phyloP scores from a whole-genome alignment of 73 alveolate genomes.

The Paramecium octaurelia region DNA sequence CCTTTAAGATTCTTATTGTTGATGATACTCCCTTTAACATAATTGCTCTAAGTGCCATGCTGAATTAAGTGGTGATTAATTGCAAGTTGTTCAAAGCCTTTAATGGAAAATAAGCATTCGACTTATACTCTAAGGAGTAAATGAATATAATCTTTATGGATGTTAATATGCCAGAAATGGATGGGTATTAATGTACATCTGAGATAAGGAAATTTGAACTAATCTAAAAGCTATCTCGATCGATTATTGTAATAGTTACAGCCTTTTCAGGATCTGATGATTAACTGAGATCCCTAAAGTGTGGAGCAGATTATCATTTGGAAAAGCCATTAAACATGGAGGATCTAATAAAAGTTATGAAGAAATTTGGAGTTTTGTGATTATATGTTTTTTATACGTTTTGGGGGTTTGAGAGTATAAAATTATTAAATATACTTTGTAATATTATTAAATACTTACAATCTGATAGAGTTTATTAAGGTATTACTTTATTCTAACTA shows the following conservation, averaged over 20 bases:
- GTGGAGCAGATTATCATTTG: constrained; percentile 57
- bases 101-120: constrained; percentile 59
- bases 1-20: constrained; percentile 9
- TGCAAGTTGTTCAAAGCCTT: constrained; percentile 39
- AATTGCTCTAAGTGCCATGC: constrained; percentile 34
- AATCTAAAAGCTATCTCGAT: neutral
- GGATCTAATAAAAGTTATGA: neutral
- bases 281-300: constrained; percentile 4
- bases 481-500: neutral
- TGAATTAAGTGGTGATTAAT: neutral
- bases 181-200: constrained; percentile 56
- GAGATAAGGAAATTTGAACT: constrained; percentile 40
- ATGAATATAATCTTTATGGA: constrained; percentile 49
- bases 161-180: constrained; percentile 61
- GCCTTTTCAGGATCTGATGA: constrained; percentile 47
- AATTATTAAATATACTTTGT: neutral
- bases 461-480: neutral
- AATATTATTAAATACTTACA: neutral
- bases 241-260: constrained; percentile 30
- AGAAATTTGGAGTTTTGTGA: constrained; percentile 4
- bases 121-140: neutral
- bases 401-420: neutral
- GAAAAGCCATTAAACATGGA: constrained; percentile 52
- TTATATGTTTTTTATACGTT: neutral
- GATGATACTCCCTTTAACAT: constrained; percentile 55